Percentiles rank a stretch among this genome's conserved stretches.
Conservation (phyloP, 2,329 filamentous ascomycete species). For the Intubia oerlemansii region DNA sequence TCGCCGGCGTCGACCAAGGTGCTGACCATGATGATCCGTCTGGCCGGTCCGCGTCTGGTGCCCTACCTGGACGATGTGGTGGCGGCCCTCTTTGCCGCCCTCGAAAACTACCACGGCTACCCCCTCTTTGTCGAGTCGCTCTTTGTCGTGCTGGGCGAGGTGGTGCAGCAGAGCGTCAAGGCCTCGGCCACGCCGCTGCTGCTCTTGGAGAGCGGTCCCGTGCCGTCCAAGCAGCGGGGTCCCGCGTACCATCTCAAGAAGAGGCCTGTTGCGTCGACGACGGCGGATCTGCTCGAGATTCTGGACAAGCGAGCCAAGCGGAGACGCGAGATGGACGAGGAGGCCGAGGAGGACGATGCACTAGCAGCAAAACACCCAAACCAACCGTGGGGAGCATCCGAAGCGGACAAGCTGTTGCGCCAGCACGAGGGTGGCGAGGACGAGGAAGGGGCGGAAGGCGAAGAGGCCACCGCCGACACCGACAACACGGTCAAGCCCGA, state of each 20-base stretch:
- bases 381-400: conserved; percentile 16
- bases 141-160: conserved; percentile 61
- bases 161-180: conserved; percentile 63
- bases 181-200: too few relatives aligned
- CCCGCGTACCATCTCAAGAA: conserved; percentile 5
- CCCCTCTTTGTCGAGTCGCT: conserved; percentile 64
- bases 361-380: too few relatives aligned
- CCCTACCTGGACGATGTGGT: conserved; percentile 86
- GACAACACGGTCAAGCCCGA: conserved; percentile 17
- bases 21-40: conserved; percentile 76
- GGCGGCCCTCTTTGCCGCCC: conserved; percentile 70
- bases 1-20: conserved; percentile 83
- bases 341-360: conserved; percentile 9
- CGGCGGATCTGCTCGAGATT: conserved; percentile 2
- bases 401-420: conserved; percentile 10
- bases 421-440: conserved; percentile 8
- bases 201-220: too few relatives aligned
- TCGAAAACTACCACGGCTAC: conserved; percentile 95
- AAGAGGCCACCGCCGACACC: conserved; percentile 12
- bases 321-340: conserved; percentile 9
- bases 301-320: conserved; percentile 10
- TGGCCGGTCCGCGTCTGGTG: conserved; percentile 62
- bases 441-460: conserved; percentile 15
- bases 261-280: neutral
- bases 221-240: neutral